Conservation (phyloP, 1,284 basidiomycete genomes). For the Pseudozyma sp. region DNA sequence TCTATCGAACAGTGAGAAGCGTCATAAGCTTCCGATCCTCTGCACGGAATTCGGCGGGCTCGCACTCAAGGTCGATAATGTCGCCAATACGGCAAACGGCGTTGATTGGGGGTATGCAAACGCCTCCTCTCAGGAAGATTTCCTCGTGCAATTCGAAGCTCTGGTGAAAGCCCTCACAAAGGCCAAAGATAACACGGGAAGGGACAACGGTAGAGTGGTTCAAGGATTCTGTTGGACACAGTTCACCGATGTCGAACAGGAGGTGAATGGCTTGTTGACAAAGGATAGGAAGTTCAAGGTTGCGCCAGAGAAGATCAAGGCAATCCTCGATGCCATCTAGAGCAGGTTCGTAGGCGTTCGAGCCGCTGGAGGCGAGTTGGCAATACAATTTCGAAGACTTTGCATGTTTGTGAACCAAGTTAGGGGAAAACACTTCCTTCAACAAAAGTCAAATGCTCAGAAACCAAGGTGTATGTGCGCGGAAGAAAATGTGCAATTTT, state of each 20-base stretch:
- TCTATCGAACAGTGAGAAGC: slow-evolving; percentile 8
- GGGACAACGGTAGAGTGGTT: slow-evolving; percentile 19
- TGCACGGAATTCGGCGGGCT: slow-evolving; percentile 54
- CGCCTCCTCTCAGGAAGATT: slow-evolving; percentile 25
- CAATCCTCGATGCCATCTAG: slow-evolving; percentile 40
- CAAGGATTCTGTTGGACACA: slow-evolving; percentile 58
- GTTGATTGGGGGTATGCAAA: slow-evolving; percentile 48
- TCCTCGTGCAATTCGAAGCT: slow-evolving; percentile 30
- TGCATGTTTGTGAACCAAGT: no score
- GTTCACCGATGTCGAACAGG: slow-evolving; percentile 46
- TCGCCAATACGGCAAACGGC: slow-evolving; percentile 14
- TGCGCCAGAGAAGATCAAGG: slow-evolving; percentile 33
- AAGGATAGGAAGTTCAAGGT: slow-evolving; percentile 40
- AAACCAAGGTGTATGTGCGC: no score
- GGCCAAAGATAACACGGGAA: background rate
- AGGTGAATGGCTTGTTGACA: slow-evolving; percentile 51
- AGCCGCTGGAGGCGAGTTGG: background rate
- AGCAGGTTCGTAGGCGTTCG: background rate
- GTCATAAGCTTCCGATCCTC: slow-evolving; percentile 34
- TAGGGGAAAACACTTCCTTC: no score
- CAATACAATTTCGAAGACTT: background rate
- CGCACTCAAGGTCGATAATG: slow-evolving; percentile 19
- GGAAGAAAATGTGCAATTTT: no score
- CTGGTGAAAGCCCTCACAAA: slow-evolving; percentile 21
- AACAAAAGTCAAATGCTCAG: no score